These are phyloP conservation scores for Quercus agrifolia DNA, from an alignment of 306 rosid genomes.

Conservation along the genomic window DNA sequence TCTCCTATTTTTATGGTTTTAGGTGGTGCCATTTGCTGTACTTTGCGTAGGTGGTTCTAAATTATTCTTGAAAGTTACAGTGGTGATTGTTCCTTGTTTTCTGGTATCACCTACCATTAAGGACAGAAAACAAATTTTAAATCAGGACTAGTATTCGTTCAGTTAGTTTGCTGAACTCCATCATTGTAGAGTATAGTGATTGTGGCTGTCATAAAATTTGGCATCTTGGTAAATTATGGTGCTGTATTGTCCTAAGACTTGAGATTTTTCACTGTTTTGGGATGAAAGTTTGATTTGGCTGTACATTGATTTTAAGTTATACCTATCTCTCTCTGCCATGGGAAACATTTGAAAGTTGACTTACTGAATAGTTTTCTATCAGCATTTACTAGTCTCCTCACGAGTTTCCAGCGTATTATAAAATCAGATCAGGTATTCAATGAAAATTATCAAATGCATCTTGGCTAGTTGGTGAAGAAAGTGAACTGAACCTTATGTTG, in stretches of 20 bases:
- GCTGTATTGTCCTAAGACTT: background rate
- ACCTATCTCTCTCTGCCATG: background rate
- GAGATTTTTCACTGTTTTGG: background rate
- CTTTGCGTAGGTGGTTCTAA: background rate
- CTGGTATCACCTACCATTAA: background rate
- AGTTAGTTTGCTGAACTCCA: background rate
- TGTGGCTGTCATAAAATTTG: background rate
- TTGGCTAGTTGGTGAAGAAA: background rate
- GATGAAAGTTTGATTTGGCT: background rate
- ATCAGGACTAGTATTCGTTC: background rate
- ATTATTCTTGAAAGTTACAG: background rate
- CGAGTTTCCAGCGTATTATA: background rate
- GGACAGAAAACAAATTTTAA: background rate
- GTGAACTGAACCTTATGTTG: background rate
- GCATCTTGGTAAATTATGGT: conserved; percentile 5
- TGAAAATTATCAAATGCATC: background rate
- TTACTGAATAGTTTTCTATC: too few relatives aligned
- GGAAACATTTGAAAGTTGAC: background rate
- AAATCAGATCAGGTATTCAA: background rate
- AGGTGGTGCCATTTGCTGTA: background rate
- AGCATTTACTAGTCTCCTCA: background rate
- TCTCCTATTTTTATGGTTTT: background rate
- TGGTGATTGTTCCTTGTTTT: background rate
- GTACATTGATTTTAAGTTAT: background rate
- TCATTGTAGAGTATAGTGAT: background rate